Evolutionary conservation across 495 filamentous ascomycete genomes (phyloP).

Genomic region (Xylaria telfairii): DNA sequence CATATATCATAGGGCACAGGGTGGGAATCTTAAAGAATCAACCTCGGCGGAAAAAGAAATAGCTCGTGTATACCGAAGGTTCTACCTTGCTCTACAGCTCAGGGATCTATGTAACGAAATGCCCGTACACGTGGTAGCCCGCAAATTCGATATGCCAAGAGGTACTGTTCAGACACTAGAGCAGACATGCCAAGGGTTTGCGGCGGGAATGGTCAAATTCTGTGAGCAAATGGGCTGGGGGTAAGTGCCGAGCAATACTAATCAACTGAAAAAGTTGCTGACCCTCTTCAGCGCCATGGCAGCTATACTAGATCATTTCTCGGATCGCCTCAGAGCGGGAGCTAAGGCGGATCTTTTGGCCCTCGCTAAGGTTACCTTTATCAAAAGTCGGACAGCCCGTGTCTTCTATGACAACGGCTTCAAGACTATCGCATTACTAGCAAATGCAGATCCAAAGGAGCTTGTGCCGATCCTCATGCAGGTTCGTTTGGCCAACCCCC

Average conservation of each 20-base stretch:
- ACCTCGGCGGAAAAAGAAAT: conserved; percentile 64
- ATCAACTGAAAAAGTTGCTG: conserved; percentile 22
- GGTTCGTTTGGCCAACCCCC: conserved; percentile 44
- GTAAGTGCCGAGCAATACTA: conserved; percentile 36
- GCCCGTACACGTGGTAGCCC: conserved; percentile 71
- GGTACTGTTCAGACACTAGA: conserved; percentile 75
- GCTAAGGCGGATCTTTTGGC: conserved; percentile 75
- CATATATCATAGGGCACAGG: conserved; percentile 65
- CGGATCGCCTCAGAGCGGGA: conserved; percentile 74
- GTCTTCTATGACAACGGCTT: conserved; percentile 81
- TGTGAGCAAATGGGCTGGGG: conserved; percentile 79
- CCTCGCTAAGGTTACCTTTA: conserved; percentile 74
- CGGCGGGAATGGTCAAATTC: conserved; percentile 77
- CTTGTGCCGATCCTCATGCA: conserved; percentile 73
- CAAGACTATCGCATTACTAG: conserved; percentile 68
- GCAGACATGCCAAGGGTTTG: conserved; percentile 80
- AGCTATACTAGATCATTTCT: conserved; percentile 79
- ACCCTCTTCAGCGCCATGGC: conserved; percentile 60
- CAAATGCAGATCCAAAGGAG: conserved; percentile 70
- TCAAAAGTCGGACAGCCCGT: conserved; percentile 79
- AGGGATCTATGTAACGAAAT: conserved; percentile 82
- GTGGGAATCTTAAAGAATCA: conserved; percentile 69
- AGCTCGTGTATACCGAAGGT: conserved; percentile 73
- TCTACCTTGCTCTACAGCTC: conserved; percentile 81
- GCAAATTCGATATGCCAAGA: conserved; percentile 71